Percentiles rank a stretch among this genome's conserved stretches.
Evolutionary conservation across 495 filamentous ascomycete species (phyloP).

Genomic region (Aspergillus nidulans): DNA sequence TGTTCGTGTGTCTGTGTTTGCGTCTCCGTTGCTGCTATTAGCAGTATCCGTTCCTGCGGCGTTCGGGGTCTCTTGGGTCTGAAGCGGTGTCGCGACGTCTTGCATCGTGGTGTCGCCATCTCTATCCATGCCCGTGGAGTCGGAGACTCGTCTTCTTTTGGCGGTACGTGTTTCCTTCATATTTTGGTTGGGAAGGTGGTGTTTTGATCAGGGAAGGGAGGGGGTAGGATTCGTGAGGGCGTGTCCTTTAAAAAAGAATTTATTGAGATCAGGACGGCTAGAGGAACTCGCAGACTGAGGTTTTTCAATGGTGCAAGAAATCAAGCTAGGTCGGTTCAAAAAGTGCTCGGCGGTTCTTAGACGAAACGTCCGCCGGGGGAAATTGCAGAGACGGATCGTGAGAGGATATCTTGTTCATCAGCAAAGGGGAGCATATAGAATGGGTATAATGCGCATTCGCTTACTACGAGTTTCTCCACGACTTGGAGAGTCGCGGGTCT

Average conservation of each 20-base stretch:
- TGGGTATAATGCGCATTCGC: no score
- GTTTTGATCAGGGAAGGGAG: neutral
- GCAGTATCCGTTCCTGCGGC: conserved; percentile 1
- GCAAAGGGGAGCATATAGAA: neutral
- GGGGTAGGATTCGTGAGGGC: neutral
- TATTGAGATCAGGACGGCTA: neutral
- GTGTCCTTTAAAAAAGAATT: no score
- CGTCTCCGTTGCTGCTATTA: neutral
- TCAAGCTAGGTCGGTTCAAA: neutral
- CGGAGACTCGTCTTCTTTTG: conserved; percentile 41
- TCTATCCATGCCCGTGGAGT: conserved; percentile 18
- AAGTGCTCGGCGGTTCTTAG: neutral
- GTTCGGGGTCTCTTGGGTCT: neutral
- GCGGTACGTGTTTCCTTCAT: conserved; percentile 40
- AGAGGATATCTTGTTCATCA: neutral
- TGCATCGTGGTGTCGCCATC: conserved; percentile 37
- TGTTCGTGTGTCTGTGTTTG: neutral
- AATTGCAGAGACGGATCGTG: neutral
- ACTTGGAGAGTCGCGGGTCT: neutral
- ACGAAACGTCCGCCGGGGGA: neutral
- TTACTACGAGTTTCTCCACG: no score
- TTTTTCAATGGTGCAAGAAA: neutral
- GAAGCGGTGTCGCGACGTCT: conserved; percentile 5
- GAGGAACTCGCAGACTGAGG: neutral
- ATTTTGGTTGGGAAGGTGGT: neutral